These are phyloP conservation scores for Fomitopsis pinicola DNA, from an alignment of 1,284 basidiomycete species.

Conservation along the genomic window DNA sequence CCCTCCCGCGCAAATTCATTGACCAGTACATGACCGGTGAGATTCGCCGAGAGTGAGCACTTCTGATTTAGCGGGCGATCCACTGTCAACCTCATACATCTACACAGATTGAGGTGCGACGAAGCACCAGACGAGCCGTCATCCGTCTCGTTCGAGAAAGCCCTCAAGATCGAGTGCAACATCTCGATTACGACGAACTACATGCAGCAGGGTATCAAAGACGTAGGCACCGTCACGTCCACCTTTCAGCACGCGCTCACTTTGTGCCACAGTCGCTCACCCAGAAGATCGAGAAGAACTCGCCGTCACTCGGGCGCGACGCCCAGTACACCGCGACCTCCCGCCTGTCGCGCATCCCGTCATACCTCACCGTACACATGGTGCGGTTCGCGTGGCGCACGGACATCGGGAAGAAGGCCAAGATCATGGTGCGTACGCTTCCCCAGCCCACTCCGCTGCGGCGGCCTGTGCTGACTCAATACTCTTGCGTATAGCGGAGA, in stretches of 20 bases:
- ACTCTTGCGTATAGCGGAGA: slow-evolving; percentile 56
- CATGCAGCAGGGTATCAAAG: slow-evolving; percentile 84
- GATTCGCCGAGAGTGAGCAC: slow-evolving; percentile 74
- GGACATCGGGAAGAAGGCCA: slow-evolving; percentile 89
- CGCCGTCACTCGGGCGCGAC: slow-evolving; percentile 73
- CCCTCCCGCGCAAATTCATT: slow-evolving; percentile 54
- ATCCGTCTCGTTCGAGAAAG: slow-evolving; percentile 64
- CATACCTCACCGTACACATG: slow-evolving; percentile 87
- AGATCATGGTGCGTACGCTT: slow-evolving; percentile 69
- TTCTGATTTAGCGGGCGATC: slow-evolving; percentile 3
- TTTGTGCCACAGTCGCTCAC: slow-evolving; percentile 61
- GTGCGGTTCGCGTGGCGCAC: slow-evolving; percentile 94
- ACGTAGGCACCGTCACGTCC: slow-evolving; percentile 44
- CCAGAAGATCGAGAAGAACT: slow-evolving; percentile 84
- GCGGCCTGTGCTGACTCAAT: background rate
- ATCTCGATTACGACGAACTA: slow-evolving; percentile 86
- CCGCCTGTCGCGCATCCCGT: slow-evolving; percentile 80
- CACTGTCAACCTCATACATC: background rate
- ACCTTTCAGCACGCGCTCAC: background rate
- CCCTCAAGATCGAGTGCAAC: slow-evolving; percentile 92
- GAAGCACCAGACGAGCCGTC: slow-evolving; percentile 82
- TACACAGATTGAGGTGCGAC: slow-evolving; percentile 62
- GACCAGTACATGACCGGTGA: slow-evolving; percentile 85
- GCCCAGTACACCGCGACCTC: slow-evolving; percentile 85
- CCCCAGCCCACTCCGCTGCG: background rate